Evolutionary conservation across 208 protist genomes (phyloP).

Genomic region (Acanthamoeba triangularis): DNA sequence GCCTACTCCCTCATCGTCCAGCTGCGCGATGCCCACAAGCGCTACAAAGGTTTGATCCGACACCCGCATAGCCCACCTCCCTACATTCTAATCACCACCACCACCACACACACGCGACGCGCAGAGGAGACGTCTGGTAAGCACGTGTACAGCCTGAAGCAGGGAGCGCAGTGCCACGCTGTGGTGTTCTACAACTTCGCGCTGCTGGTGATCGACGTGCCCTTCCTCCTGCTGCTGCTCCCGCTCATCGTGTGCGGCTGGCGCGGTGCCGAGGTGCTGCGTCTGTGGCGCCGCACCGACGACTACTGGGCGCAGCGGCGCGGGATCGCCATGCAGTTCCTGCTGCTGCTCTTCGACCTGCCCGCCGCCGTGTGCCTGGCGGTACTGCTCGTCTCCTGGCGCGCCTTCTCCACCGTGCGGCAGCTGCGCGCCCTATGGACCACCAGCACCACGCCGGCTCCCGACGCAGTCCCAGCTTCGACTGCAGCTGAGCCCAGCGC

Average conservation of each 20-base stretch:
- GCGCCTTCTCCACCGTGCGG: not conserved
- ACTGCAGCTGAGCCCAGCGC: too few species aligned
- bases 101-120: not conserved
- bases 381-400: conserved; percentile 9
- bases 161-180: not conserved
- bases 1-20: not conserved
- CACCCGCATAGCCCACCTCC: too few species aligned
- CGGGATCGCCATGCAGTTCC: not conserved
- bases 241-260: conserved; percentile 8
- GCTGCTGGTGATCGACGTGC: conserved; percentile 43
- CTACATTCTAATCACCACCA: not conserved
- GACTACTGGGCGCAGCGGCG: conserved; percentile 27
- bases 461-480: too few species aligned
- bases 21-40: not conserved
- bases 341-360: conserved; percentile 16
- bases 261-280: not conserved
- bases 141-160: not conserved
- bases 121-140: not conserved
- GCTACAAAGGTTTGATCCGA: too few species aligned
- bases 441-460: not conserved
- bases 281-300: not conserved
- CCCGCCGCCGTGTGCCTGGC: not conserved
- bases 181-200: conserved; percentile 39
- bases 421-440: not conserved
- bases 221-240: conserved; percentile 11